Evolutionary conservation across 208 protist genomes (phyloP), one percentile per base, ranked within the genome.

Genomic region (Zelonia costaricensis): DNA sequence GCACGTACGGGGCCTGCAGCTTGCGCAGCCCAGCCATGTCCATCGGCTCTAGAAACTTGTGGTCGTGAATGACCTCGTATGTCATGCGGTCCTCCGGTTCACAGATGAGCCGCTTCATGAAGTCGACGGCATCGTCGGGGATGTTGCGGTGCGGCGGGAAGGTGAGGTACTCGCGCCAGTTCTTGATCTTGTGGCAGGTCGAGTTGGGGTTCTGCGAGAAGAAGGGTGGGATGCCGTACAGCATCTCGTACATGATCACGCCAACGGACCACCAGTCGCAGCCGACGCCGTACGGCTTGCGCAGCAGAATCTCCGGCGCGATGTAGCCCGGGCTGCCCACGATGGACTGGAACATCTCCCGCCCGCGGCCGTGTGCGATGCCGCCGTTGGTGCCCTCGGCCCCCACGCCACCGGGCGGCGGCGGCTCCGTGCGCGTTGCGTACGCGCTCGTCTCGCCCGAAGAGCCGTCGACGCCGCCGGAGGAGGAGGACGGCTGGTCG

Each of bases 241-340:
- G 66, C 97, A 98, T 98, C 72, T 98, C 97, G 77, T 97, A 99
- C 91, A 98, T 97, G 62, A 99, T 98, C 3, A 99, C 94, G 20
- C 98, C 98, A 0, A 99, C 92, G 8, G 94, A 98, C 97, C 98
- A 99, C 98, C 97, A 99, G 62, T 99, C 98, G 69, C 97, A 98
- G 66, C 97, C 94, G 4, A 95, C 62, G 40, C 95, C 96, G 77
- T 99, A 99, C 2, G 81, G 86, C 77, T 89, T 83, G 58, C 83
- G 90, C 45, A 95, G 78, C 13, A 98, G 65, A 43, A 99, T 97
- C 65, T 99, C 97, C 20, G 97, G 97, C 2, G 97, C 96, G 44
- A 98, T 98, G 82, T 99, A 99, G 44, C 97, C 97, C 18, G 97
- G 96, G 44, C 95, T 98, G 58, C 97, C 97, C 0, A 98, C 97